Evolutionary conservation across 371 early-diverging fungal species (phyloP).

Genomic region (Vavraia culicis): DNA sequence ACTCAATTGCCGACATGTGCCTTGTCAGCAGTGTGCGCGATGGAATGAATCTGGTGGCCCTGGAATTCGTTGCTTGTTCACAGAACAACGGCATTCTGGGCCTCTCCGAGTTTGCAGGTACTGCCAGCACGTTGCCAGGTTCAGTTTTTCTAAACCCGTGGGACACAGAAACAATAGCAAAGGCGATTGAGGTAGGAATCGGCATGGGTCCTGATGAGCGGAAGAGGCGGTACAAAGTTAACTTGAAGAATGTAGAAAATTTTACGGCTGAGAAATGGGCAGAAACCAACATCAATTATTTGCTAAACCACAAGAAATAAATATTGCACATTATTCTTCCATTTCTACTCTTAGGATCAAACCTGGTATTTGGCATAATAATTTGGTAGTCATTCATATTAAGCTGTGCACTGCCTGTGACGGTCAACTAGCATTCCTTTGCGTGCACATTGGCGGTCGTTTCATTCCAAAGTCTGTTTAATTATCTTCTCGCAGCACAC

Average conservation of each 20-base stretch:
- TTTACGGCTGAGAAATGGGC: constrained; percentile 96
- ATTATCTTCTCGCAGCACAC: too few species aligned
- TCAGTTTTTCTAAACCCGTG: constrained; percentile 81
- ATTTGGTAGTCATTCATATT: too few species aligned
- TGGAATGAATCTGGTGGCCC: constrained; percentile 95
- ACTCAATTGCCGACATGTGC: constrained; percentile 77
- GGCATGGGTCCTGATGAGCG: constrained; percentile 61
- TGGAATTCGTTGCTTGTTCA: constrained; percentile 78
- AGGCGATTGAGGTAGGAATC: constrained; percentile 67
- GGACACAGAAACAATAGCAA: constrained; percentile 77
- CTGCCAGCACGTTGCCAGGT: constrained; percentile 80
- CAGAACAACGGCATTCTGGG: constrained; percentile 74
- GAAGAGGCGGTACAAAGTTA: constrained; percentile 60
- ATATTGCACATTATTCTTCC: background rate
- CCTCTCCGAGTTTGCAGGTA: constrained; percentile 92
- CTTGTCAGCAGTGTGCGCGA: constrained; percentile 85
- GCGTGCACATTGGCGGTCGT: background rate
- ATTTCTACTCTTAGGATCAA: background rate
- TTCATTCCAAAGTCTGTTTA: background rate
- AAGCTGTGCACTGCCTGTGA: too few species aligned
- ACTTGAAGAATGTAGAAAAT: constrained; percentile 70
- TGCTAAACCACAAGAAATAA: constrained; percentile 3
- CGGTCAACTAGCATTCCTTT: too few species aligned
- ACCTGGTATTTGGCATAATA: background rate
- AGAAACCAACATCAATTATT: constrained; percentile 26